Base-by-base conservation (phyloP, 305 asterid genomes). In the Fraxinus albicans region DNA sequence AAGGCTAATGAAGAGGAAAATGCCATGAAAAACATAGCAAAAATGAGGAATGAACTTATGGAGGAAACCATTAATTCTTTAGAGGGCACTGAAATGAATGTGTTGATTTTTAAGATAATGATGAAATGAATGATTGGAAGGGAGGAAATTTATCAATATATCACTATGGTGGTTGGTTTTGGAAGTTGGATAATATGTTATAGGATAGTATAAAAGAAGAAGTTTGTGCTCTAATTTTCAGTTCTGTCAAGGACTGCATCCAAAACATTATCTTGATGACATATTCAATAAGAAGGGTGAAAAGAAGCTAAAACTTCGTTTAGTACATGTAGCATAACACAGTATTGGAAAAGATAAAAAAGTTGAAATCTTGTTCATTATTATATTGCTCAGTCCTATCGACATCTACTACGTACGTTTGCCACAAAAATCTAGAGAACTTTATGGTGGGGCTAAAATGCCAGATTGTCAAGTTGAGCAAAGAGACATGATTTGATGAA, bases 401-500 rank as follows among this genome's bases (percentile, higher is more conserved):
- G 35, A 65, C 35, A 1, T 58, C 2, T 25, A 8, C 73, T 21
- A 15, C 4, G 1, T 21, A 15, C 4, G 1, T 63, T 63, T 63
- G 5, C n/a, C 72, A 19, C 15, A 23, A 63, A 63, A 63, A 63
- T 63, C 33, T 9, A 63, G 31, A 65, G 73, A 42, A 21, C 35
- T 34, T 58, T 33, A 69, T 33, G 79, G 86, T 82, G 87, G 89
- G 89, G 88, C 36, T 35, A n/a, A 88, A 88, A 86, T 85, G 88
- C 84, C 84, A 88, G 95, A 85, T 83, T 82, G 79, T 63, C 90
- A 90, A 86, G 90, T 80, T 67, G 83, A 81, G 85, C 76, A 79
- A 89, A 86, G 85, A 78, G 93, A 91, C 94, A 92, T 89, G 90
- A 83, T 84, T 80, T 83, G 91, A 78, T 83, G 25, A 84, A 89